These are phyloP conservation scores for Skeletonema tropicum DNA, from an alignment of 108 stramenopile genomes.

Conservation along the genomic window DNA sequence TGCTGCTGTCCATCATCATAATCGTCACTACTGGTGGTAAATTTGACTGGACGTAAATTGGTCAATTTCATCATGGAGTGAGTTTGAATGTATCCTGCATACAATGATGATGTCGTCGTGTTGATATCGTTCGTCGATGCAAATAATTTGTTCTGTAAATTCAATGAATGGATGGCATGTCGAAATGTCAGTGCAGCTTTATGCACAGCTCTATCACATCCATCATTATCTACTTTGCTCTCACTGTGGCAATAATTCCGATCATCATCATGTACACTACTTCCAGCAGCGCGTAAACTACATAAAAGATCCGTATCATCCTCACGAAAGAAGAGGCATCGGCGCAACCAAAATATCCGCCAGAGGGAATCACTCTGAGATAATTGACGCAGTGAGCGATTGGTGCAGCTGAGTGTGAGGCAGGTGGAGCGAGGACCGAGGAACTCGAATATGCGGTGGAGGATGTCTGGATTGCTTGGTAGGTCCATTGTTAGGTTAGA, in stretches of 20 bases:
- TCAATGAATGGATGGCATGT: conserved; percentile 8
- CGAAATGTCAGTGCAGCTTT: conserved; percentile 18
- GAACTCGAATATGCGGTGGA: conserved; percentile 26
- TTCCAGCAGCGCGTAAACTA: background rate
- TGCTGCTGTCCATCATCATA: background rate
- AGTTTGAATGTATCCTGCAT: conserved; percentile 16
- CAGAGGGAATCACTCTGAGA: conserved; percentile 28
- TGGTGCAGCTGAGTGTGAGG: conserved; percentile 27
- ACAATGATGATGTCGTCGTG: conserved; percentile 8
- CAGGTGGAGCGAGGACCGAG: conserved; percentile 29
- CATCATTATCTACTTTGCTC: background rate
- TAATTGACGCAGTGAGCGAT: conserved; percentile 10
- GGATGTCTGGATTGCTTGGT: conserved; percentile 19
- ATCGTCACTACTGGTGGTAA: background rate
- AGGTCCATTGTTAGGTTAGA: background rate
- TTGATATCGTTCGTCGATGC: background rate
- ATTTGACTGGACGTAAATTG: conserved; percentile 27
- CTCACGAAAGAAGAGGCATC: too few relatives aligned
- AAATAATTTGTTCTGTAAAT: background rate
- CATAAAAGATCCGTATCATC: too few relatives aligned
- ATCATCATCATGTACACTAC: background rate
- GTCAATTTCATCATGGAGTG: conserved; percentile 32
- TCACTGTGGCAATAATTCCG: background rate
- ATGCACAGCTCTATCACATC: background rate
- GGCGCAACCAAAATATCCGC: conserved; percentile 23